phyloP scores from a whole-genome alignment of 2,329 filamentous ascomycete species.

The Epicoccum nigrum region DNA sequence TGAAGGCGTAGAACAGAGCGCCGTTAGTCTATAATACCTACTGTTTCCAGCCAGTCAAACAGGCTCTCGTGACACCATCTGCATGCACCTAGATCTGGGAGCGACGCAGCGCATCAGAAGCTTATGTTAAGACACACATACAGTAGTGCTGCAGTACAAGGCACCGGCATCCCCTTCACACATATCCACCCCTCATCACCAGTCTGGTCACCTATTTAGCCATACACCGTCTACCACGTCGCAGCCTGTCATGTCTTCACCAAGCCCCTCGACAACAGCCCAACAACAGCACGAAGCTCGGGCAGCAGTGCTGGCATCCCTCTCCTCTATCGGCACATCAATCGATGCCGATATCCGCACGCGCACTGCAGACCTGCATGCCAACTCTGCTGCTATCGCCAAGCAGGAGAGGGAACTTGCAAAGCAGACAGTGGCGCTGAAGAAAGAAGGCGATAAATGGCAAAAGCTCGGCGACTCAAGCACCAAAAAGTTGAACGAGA shows the following conservation, averaged over 20 bases:
- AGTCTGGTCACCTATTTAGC: neutral
- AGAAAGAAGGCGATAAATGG: slow-evolving; percentile 69
- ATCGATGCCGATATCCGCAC: slow-evolving; percentile 71
- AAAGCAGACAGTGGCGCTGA: slow-evolving; percentile 64
- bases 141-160: slow-evolving; percentile 10
- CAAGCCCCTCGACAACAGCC: slow-evolving; percentile 35
- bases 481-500: slow-evolving; percentile 72
- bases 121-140: slow-evolving; percentile 10
- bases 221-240: neutral
- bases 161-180: neutral
- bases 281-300: slow-evolving; percentile 56
- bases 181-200: neutral
- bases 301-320: slow-evolving; percentile 57
- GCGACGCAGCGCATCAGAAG: slow-evolving; percentile 14
- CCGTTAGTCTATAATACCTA: neutral
- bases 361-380: slow-evolving; percentile 72
- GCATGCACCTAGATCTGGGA: slow-evolving; percentile 13
- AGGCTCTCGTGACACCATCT: slow-evolving; percentile 30
- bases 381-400: slow-evolving; percentile 68
- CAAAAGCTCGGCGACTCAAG: slow-evolving; percentile 67
- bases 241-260: slow-evolving; percentile 33
- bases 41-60: slow-evolving; percentile 30
- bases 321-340: slow-evolving; percentile 66
- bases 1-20: neutral
- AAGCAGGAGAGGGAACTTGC: slow-evolving; percentile 71